phyloP scores from a whole-genome alignment of 495 filamentous ascomycete genomes.

The Penicillium turbatum region DNA sequence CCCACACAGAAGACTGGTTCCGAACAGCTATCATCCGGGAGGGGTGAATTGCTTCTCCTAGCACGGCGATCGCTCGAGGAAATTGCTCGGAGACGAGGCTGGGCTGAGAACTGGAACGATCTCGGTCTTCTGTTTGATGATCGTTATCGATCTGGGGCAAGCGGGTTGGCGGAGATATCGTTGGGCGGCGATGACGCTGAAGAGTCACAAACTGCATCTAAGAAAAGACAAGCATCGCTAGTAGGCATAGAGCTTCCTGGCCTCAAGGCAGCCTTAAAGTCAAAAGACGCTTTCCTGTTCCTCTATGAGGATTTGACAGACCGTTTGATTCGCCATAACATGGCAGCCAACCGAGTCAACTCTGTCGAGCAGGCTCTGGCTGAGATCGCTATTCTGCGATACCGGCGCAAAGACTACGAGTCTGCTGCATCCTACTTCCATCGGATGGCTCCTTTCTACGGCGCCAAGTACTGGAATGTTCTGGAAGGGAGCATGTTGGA shows the following conservation, averaged over 20 bases:
- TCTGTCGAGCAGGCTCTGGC: slow-evolving; percentile 72
- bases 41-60: slow-evolving; percentile 77
- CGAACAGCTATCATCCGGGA: slow-evolving; percentile 74
- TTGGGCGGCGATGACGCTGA: slow-evolving; percentile 30
- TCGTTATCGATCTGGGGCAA: slow-evolving; percentile 50
- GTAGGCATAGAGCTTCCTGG: slow-evolving; percentile 29
- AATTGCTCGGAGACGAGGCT: slow-evolving; percentile 66
- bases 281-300: slow-evolving; percentile 43
- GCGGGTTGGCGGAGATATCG: slow-evolving; percentile 40
- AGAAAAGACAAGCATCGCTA: slow-evolving; percentile 37
- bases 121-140: slow-evolving; percentile 52
- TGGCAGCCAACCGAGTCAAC: slow-evolving; percentile 68
- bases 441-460: slow-evolving; percentile 77
- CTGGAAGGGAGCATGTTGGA: slow-evolving; percentile 79
- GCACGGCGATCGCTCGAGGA: slow-evolving; percentile 73
- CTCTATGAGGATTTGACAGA: slow-evolving; percentile 70
- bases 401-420: slow-evolving; percentile 61
- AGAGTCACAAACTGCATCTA: slow-evolving; percentile 22
- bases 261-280: slow-evolving; percentile 31
- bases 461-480: slow-evolving; percentile 70
- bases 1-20: slow-evolving; percentile 56
- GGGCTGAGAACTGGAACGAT: slow-evolving; percentile 72
- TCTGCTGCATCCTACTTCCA: slow-evolving; percentile 76
- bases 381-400: slow-evolving; percentile 82
- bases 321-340: slow-evolving; percentile 67